Base-by-base conservation (phyloP, 2,329 filamentous ascomycete species). In the Diplodia corticola region DNA sequence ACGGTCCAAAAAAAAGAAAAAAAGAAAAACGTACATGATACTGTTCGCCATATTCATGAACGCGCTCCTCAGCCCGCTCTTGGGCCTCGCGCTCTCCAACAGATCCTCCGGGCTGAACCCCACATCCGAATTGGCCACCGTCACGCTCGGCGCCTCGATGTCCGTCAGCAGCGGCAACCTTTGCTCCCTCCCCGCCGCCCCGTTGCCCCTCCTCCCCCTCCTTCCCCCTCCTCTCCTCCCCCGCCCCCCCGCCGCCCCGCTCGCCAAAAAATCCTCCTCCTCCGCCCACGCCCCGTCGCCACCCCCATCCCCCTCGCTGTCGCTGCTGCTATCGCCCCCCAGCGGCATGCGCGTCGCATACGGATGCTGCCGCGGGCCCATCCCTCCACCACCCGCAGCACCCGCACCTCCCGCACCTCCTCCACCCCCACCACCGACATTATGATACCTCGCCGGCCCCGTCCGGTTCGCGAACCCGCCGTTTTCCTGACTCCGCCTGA, bases 21-120 rank as follows among this genome's bases (percentile, higher is more conserved):
- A 7, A 33, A 12, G n/a, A 7, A 51, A 33, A 51, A 69, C 79
- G 70, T 70, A 81, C 79, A 99, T 97, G 77, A 99, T 99, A 73
- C 91, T 96, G 81, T 99, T 99, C 69, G 95, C 94, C 95, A 99
- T 99, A 80, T 99, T 99, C 93, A 98, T 97, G 72, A 99, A 98
- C 3, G 95, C 94, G 76, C 90, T 92, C 69, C 86, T 84, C 80
- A 98, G 85, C 5, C 91, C 90, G 67, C 92, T 96, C 80, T 94
- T 94, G 54, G 94, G 93, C 66, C 93, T 85, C 22, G 86, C 84
- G 69, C 78, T 83, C 70, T 88, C 86, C 66, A 89, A 75, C 67
- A 86, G 79, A 61, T 88, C 85, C 70, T 87, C 85, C 0, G 85
- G 82, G 65, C 83, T 80, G 71, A 86, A 83, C 67, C 85, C 79